Base-by-base conservation (phyloP, 2,329 filamentous ascomycete species). In the Grosmannia penicillata region DNA sequence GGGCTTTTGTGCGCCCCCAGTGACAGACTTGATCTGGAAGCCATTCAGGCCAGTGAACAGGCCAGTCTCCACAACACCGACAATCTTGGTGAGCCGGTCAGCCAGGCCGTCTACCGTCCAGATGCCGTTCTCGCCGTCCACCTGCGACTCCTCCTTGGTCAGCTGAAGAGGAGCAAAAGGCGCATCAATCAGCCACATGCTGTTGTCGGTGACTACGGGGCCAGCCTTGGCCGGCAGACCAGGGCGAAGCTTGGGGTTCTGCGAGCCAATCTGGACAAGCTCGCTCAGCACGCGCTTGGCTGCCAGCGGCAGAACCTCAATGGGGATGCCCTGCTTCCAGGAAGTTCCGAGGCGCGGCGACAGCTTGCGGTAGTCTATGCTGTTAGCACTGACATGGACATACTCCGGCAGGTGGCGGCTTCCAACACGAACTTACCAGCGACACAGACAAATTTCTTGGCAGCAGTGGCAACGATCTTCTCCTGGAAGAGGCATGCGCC, bases 401-500 rank as follows among this genome's bases (percentile, higher is more conserved):
- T 13, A 21, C 14, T 27, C 17, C 8, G 15, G 15, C 6, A 25
- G n/a, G n/a, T n/a, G n/a, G n/a, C n/a, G n/a, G n/a, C n/a, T n/a
- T n/a, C n/a, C 7, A 25, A 21, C 10, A 15, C 11, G 9, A n/a
- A 47, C 44, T 5, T 31, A 48, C 44, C 46, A 77, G 53, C 43
- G 3, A 54, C 49, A 51, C 83, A 89, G 45, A 95, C 70, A 53
- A 95, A 94, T 54, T 83, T 82, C 59, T 76, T 82, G 4, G 85
- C 80, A 36, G 81, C 74, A 43, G 84, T 75, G 6, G 87, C 87
- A 5, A 98, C 87, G 26, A 98, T 68, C 66, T 98, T 98, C 63
- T 98, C 91, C 59, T 96, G 91, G 64, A 94, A 93, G 40, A 96
- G 63, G 60, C 91, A 98, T n/a, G 86, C 91, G 42, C 91, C 91